A percentile compares a stretch with the other conserved stretches of the same genome.
These are phyloP conservation scores for Boletus patriciae DNA, from an alignment of 768 basidiomycete genomes.

Conservation along the genomic window DNA sequence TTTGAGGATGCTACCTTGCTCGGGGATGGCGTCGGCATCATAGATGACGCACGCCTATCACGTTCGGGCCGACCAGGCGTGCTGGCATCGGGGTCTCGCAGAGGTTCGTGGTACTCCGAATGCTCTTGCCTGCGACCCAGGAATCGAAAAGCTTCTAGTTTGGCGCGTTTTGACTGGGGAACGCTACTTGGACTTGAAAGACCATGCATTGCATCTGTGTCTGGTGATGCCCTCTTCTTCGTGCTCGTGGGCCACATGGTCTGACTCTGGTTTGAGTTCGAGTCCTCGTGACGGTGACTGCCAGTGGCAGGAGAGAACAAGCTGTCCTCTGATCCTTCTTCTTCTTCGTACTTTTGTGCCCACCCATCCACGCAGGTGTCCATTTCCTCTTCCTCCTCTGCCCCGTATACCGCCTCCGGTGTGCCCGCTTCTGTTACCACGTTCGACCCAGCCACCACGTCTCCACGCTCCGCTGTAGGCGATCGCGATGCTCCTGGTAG, in stretches of 20 bases:
- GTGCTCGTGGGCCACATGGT: constrained; percentile 4
- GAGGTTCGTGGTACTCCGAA: constrained; percentile 20
- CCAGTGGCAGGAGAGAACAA: constrained; percentile 30
- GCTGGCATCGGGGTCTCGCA: constrained; percentile 19
- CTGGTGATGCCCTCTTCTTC: constrained; percentile 35
- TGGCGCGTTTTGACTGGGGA: constrained; percentile 28
- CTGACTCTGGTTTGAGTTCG: neutral
- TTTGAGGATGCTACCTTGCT: constrained; percentile 5
- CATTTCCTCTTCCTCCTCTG: constrained; percentile 1
- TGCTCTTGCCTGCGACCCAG: constrained; percentile 13
- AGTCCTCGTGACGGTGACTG: neutral
- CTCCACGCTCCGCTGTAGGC: neutral
- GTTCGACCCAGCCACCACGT: neutral
- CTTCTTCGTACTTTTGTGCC: constrained; percentile 5
- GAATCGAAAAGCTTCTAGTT: constrained; percentile 20
- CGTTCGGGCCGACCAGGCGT: constrained; percentile 1
- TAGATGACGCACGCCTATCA: constrained; percentile 24
- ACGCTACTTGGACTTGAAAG: constrained; percentile 14
- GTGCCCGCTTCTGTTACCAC: neutral
- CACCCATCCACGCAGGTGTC: neutral
- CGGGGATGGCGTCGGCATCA: constrained; percentile 20
- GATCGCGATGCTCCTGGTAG: neutral
- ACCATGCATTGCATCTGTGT: constrained; percentile 14
- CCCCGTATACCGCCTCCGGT: neutral
- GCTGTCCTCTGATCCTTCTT: constrained; percentile 39